Conservation (phyloP, 2,329 filamentous ascomycete species). For the Domatiomyces catenatus region DNA sequence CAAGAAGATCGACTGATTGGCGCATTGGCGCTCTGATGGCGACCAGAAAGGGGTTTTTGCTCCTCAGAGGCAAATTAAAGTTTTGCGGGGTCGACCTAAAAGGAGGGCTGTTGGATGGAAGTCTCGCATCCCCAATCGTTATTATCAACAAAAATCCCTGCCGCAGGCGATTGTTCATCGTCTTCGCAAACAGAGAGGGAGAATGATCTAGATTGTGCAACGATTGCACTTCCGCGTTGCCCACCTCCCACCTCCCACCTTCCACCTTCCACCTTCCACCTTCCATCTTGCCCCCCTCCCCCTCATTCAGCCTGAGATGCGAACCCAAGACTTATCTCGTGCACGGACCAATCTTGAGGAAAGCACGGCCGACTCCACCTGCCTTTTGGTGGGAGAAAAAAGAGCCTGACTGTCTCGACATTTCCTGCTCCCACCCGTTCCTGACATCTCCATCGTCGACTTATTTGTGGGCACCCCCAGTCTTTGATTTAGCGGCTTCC, state of each 20-base stretch:
- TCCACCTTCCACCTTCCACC: too few species aligned
- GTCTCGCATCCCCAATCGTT: not conserved
- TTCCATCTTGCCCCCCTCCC: too few species aligned
- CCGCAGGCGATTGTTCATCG: not conserved
- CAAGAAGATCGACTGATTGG: not conserved
- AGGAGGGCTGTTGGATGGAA: not conserved
- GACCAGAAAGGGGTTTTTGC: not conserved
- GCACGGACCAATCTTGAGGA: not conserved
- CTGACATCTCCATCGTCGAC: not conserved
- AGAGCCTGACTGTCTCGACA: not conserved
- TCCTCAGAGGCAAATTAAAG: not conserved
- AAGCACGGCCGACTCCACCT: not conserved
- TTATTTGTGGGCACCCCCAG: not conserved
- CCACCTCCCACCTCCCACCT: too few species aligned
- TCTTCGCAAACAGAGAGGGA: not conserved
- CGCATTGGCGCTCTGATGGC: not conserved
- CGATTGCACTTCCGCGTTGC: not conserved
- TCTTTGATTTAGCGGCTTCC: not conserved
- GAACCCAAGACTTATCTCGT: not conserved
- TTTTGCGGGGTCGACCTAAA: not conserved
- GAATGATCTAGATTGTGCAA: not conserved
- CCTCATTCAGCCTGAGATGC: not conserved
- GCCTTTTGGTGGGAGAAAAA: not conserved
- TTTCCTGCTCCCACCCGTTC: not conserved
- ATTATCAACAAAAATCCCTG: not conserved